Base-by-base conservation (phyloP, 1,284 basidiomycete genomes). In the Naganishia liquefaciens region DNA sequence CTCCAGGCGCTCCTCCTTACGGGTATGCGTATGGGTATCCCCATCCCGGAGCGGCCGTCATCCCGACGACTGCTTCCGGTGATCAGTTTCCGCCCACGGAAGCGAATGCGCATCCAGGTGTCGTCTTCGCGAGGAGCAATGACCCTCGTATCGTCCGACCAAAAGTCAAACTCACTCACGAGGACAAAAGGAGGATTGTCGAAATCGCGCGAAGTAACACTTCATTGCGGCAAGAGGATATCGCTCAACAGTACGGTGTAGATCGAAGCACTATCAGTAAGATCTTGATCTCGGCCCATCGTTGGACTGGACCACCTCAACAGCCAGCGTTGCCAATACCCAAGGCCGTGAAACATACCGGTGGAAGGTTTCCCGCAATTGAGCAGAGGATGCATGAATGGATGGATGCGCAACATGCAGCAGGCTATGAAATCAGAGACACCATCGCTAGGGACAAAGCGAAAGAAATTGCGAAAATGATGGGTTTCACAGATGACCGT, bases 261-360 rank as follows among this genome's bases (percentile, higher is more conserved):
- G 82, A 83, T 67, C 75, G 82, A 57, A 81, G 79, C 66, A 82
- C 82, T 9, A 81, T 83, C 64, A 80, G 77, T 64, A 82, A 82
- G 69, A 82, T 82, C 62, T 75, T 82, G 62, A 79, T 72, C 54
- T 68, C 69, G 43, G 68, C 71, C 21, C 71, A 70, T 67, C 72
- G 72, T 47, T 77, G 71, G 75, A 74, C 70, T 19, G 70, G 54
- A 50, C 72, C 70, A 30, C 71, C 74, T 17, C 71, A 71, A 47
- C 64, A 65, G 17, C 70, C 71, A 1, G 54, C 64, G 7, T 62
- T 69, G 0, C 74, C 72, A 1, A 72, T 72, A 44, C 68, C 71
- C 7, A 74, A 75, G 64, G 46, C 68, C 11, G 66, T 71, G 28
- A 58, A 63, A 33, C 62, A 65, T 54, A 66, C 61, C 27, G 62